These are phyloP conservation scores for Dendrobium nobile DNA, from an alignment of 106 monocot genomes.

Conservation along the genomic window DNA sequence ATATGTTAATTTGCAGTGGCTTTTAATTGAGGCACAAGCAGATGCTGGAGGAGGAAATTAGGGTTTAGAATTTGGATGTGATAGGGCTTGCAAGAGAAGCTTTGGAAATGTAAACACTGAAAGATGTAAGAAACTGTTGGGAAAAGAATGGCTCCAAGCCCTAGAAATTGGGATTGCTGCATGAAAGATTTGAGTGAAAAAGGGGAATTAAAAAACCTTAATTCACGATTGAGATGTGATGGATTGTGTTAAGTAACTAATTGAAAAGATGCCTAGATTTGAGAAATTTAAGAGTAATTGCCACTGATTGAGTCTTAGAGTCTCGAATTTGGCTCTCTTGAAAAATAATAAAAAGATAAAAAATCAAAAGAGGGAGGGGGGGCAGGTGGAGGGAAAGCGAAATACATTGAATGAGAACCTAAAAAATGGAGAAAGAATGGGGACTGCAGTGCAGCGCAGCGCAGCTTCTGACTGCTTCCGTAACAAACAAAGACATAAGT, in stretches of 20 bases:
- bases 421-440: background rate
- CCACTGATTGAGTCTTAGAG: background rate
- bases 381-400: background rate
- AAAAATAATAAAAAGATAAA: background rate
- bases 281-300: background rate
- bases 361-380: background rate
- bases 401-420: background rate
- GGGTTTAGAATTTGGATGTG: background rate
- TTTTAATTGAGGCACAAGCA: too few relatives aligned
- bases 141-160: conserved; percentile 5
- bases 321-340: too few relatives aligned
- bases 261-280: conserved; percentile 2
- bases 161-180: conserved; percentile 33
- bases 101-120: background rate
- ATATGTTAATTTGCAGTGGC: too few relatives aligned
- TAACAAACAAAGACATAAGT: background rate
- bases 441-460: background rate
- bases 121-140: background rate
- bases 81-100: background rate
- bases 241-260: background rate
- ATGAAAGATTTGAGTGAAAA: conserved; percentile 1
- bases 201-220: conserved; percentile 5
- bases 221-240: conserved; percentile 1
- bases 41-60: background rate
- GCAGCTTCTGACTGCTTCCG: background rate